These are phyloP conservation scores for Flaveria bidentis DNA, from an alignment of 129 eudicot genomes.

Conservation along the genomic window DNA sequence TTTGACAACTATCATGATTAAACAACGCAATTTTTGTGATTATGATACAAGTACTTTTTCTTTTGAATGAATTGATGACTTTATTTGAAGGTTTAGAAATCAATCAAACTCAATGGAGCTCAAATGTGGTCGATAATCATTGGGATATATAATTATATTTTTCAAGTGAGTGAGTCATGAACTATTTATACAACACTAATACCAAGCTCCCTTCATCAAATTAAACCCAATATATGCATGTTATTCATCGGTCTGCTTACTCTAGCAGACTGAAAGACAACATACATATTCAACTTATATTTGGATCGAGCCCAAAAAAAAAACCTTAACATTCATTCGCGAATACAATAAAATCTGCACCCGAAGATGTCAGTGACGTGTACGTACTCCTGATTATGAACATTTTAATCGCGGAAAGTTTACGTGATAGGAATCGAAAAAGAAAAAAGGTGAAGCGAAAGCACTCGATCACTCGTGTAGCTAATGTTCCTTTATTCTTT, in stretches of 20 bases:
- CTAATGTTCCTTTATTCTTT: conserved; percentile 29
- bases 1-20: too few relatives aligned
- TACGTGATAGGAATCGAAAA: conserved; percentile 14
- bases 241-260: too few relatives aligned
- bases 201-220: too few relatives aligned
- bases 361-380: conserved; percentile 10
- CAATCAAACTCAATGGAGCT: too few relatives aligned
- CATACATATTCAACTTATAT: background rate
- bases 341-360: conserved; percentile 6
- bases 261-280: background rate
- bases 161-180: too few relatives aligned
- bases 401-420: background rate
- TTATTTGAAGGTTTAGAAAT: too few relatives aligned
- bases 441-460: conserved; percentile 33
- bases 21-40: too few relatives aligned
- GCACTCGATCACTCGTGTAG: conserved; percentile 30
- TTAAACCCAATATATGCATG: too few relatives aligned
- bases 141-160: too few relatives aligned
- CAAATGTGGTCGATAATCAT: too few relatives aligned
- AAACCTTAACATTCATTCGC: conserved; percentile 7
- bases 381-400: background rate
- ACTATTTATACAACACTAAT: background rate
- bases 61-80: too few relatives aligned
- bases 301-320: background rate
- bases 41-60: too few relatives aligned